Conservation (phyloP, 1,284 basidiomycete genomes). For the Pterulicium gracile region DNA sequence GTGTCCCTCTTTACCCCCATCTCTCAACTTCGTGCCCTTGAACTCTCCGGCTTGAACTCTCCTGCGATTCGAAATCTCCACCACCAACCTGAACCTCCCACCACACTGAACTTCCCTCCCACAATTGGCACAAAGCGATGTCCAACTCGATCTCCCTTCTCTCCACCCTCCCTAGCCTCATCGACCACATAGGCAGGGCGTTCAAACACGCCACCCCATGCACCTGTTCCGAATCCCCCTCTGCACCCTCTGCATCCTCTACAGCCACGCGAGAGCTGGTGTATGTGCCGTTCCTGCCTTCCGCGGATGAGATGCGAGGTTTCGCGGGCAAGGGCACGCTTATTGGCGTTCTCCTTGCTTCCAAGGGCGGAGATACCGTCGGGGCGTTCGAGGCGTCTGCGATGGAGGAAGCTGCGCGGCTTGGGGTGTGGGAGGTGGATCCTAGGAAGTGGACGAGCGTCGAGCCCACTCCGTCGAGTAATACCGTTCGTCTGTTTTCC, state of each 20-base stretch:
- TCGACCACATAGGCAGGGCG: neutral
- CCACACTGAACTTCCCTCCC: too few species aligned
- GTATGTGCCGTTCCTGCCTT: neutral
- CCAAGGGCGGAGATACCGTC: neutral
- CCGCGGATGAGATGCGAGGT: neutral
- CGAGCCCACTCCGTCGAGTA: too few species aligned
- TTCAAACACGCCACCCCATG: neutral
- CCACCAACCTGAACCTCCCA: too few species aligned
- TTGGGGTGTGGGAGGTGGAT: neutral
- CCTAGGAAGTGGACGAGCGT: neutral
- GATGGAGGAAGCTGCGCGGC: neutral
- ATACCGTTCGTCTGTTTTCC: too few species aligned
- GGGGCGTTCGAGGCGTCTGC: constrained; percentile 1
- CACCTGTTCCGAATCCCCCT: neutral
- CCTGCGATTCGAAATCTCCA: too few species aligned
- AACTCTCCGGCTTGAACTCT: neutral
- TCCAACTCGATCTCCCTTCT: constrained; percentile 1
- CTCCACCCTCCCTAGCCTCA: neutral
- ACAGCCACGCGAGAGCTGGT: neutral
- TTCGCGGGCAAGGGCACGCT: neutral
- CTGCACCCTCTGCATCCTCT: neutral
- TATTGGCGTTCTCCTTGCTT: neutral
- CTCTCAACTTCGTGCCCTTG: neutral
- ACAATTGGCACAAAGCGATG: too few species aligned
- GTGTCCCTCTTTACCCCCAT: neutral